Evolutionary conservation across 164 flowering plant genomes (phyloP).

Genomic region (Platanus orientalis): DNA sequence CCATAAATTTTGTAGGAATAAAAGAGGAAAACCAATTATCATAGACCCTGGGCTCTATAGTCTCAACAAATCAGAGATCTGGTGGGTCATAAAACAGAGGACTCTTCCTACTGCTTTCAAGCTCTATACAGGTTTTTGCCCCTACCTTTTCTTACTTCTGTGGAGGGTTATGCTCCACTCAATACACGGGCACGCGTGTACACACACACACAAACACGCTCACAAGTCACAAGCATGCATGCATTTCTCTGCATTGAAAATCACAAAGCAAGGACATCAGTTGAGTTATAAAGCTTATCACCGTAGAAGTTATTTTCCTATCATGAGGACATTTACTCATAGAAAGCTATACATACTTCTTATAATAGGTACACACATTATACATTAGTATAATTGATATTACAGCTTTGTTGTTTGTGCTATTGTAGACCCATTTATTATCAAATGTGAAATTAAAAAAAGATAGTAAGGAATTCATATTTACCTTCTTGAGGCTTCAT

Average conservation of each 20-base stretch:
- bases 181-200: background rate
- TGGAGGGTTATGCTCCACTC: background rate
- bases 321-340: no score
- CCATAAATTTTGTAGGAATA: slow-evolving; percentile 44
- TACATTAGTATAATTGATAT: no score
- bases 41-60: slow-evolving; percentile 86
- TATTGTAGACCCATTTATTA: background rate
- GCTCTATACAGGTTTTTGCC: slow-evolving; percentile 67
- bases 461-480: background rate
- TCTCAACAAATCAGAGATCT: slow-evolving; percentile 72
- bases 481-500: slow-evolving; percentile 6
- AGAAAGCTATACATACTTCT: no score
- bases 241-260: no score
- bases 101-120: slow-evolving; percentile 80
- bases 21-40: slow-evolving; percentile 84
- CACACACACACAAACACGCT: no score
- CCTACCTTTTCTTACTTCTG: background rate
- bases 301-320: no score
- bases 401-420: background rate
- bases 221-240: no score
- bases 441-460: background rate
- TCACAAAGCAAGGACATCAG: no score
- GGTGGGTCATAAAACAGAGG: slow-evolving; percentile 83
- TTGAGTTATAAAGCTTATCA: no score
- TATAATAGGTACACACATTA: no score